phyloP scores from a whole-genome alignment of 176 grass and related monocot genomes.

The Thalia dealbata region DNA sequence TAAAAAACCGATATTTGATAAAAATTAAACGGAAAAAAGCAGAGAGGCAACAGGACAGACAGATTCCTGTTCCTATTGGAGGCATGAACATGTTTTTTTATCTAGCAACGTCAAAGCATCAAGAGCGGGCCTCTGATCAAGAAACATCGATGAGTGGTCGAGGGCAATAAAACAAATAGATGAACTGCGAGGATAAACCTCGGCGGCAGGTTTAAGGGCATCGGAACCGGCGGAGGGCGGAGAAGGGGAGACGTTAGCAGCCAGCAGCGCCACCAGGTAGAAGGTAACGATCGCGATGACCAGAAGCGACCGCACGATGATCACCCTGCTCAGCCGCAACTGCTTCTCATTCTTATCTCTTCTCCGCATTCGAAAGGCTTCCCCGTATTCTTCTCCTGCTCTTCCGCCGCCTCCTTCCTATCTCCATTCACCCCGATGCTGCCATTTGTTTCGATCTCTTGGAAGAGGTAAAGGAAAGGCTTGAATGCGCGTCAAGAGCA shows the following conservation, averaged over 20 bases:
- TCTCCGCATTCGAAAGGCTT: neutral
- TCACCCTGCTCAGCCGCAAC: neutral
- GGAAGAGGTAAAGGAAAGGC: too few relatives aligned
- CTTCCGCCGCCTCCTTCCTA: too few relatives aligned
- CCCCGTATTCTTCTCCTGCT: neutral
- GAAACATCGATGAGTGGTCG: neutral
- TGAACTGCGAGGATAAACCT: neutral
- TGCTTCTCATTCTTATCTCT: neutral
- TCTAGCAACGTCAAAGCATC: neutral
- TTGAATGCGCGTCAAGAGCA: too few relatives aligned
- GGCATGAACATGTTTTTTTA: neutral
- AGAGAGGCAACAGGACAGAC: too few relatives aligned
- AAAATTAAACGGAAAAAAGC: neutral
- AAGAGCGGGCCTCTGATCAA: neutral
- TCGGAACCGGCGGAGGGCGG: neutral
- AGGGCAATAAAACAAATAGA: neutral
- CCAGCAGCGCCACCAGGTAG: neutral
- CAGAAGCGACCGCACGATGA: neutral
- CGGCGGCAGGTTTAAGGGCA: neutral
- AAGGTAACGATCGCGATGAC: neutral
- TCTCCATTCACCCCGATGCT: too few relatives aligned
- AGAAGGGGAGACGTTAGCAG: neutral
- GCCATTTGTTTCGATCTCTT: too few relatives aligned
- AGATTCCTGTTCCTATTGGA: too few relatives aligned
- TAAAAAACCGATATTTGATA: neutral